phyloP scores from a whole-genome alignment of 176 grass and related monocot genomes.

The Zoysia pacifica region DNA sequence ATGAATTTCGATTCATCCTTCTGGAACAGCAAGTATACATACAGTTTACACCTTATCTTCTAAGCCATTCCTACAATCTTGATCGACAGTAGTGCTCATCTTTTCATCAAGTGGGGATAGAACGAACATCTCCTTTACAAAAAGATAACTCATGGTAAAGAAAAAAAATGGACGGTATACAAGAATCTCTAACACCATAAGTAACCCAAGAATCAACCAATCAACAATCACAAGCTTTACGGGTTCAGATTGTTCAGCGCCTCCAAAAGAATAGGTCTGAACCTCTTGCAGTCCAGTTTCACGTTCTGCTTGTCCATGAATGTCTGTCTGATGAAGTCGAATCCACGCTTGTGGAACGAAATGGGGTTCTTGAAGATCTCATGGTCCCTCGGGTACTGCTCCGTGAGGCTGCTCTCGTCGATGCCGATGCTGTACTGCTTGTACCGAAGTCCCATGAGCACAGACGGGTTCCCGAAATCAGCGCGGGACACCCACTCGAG shows the following conservation, averaged over 20 bases:
- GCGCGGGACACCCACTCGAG: constrained; percentile 49
- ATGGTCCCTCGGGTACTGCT: constrained; percentile 67
- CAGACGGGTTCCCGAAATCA: constrained; percentile 48
- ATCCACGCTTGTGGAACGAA: constrained; percentile 49
- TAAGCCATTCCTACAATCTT: no score
- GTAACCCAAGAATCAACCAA: background rate
- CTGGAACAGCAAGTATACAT: no score
- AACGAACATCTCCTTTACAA: constrained; percentile 25
- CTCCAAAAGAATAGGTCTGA: constrained; percentile 65
- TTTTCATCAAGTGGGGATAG: no score
- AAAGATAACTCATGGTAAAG: constrained; percentile 29
- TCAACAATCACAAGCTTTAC: constrained; percentile 16
- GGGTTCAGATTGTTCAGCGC: constrained; percentile 68
- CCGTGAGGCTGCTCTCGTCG: constrained; percentile 70
- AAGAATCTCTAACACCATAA: constrained; percentile 14
- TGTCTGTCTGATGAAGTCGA: constrained; percentile 44
- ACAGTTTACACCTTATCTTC: no score
- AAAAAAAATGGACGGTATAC: background rate
- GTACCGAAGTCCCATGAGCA: constrained; percentile 57
- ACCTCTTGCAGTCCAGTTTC: constrained; percentile 69
- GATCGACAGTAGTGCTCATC: no score
- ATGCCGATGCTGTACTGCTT: constrained; percentile 64
- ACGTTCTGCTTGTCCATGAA: constrained; percentile 88
- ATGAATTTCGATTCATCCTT: constrained; percentile 29
- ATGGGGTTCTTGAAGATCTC: constrained; percentile 64